These are phyloP conservation scores for Conoideocrella luteorostrata DNA, from an alignment of 2,329 filamentous ascomycete species.

Conservation along the genomic window DNA sequence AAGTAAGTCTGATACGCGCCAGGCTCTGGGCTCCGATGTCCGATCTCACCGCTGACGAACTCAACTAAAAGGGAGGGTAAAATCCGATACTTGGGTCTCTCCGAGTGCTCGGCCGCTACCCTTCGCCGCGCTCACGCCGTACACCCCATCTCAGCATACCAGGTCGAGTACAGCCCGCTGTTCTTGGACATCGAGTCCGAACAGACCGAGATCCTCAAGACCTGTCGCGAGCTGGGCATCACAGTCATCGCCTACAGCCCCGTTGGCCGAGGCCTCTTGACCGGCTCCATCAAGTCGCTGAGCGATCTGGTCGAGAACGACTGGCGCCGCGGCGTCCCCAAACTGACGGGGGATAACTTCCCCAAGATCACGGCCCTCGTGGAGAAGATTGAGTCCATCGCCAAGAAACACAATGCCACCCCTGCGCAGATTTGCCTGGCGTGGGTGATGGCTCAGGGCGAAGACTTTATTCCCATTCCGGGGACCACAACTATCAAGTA, in stretches of 20 bases:
- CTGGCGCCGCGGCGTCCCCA: conserved; percentile 25
- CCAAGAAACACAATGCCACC: conserved; percentile 47
- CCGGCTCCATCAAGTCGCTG: conserved; percentile 38
- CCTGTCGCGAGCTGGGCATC: conserved; percentile 52
- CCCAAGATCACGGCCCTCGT: conserved; percentile 47
- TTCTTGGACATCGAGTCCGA: conserved; percentile 52
- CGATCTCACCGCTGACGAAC: conserved; percentile 5
- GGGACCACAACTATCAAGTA: conserved; percentile 42
- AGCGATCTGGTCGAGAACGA: conserved; percentile 38
- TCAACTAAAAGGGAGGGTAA: conserved; percentile 38
- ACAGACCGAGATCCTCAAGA: conserved; percentile 41
- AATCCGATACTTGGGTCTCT: conserved; percentile 51
- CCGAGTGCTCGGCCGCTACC: conserved; percentile 41
- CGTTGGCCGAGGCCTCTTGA: conserved; percentile 52
- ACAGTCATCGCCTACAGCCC: conserved; percentile 53
- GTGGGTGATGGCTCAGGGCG: conserved; percentile 55
- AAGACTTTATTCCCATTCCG: conserved; percentile 54
- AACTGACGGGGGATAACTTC: conserved; percentile 16
- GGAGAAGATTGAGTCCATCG: conserved; percentile 40
- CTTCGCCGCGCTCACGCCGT: conserved; percentile 45
- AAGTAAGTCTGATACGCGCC: conserved; percentile 25
- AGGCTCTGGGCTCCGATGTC: too few relatives aligned
- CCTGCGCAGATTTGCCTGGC: conserved; percentile 54
- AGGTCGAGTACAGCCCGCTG: conserved; percentile 50
- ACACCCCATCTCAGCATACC: conserved; percentile 43